These are phyloP conservation scores for Asterochloris erici DNA, from an alignment of 139 green algal species.

Conservation along the genomic window DNA sequence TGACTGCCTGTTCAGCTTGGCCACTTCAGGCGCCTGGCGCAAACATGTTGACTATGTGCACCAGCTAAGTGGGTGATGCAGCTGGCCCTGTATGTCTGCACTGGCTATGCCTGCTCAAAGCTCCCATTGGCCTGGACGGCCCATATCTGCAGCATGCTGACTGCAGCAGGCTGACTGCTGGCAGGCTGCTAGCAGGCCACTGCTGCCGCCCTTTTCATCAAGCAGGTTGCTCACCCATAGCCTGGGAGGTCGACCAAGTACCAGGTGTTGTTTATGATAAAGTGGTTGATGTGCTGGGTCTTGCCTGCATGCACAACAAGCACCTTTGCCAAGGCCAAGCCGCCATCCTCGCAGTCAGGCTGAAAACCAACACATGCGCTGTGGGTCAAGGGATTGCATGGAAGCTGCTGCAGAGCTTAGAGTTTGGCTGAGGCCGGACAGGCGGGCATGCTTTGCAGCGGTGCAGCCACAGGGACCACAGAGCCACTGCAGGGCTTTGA, in stretches of 20 bases:
- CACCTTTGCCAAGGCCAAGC: background rate
- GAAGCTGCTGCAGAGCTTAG: too few species aligned
- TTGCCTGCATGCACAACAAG: conserved; percentile 73
- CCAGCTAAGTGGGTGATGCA: too few species aligned
- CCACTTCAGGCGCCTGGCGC: too few species aligned
- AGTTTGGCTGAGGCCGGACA: too few species aligned
- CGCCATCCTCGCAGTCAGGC: background rate
- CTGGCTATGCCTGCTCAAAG: too few species aligned
- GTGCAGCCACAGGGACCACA: background rate
- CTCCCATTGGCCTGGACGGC: too few species aligned
- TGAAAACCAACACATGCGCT: background rate
- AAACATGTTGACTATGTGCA: too few species aligned
- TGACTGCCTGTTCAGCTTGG: too few species aligned
- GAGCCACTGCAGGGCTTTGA: background rate
- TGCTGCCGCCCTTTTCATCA: background rate
- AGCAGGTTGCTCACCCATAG: conserved; percentile 68
- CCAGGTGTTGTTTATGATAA: conserved; percentile 92
- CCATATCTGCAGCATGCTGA: too few species aligned
- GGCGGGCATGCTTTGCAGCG: background rate
- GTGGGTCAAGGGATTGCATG: too few species aligned
- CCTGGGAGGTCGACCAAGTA: conserved; percentile 95
- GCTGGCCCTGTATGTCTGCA: too few species aligned
- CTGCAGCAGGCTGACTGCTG: background rate
- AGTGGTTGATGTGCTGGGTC: conserved; percentile 96
- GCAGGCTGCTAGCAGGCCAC: background rate